These are phyloP conservation scores for Kluyveromyces sp. DNA, from an alignment of 1,139 yeast species.

Conservation along the genomic window DNA sequence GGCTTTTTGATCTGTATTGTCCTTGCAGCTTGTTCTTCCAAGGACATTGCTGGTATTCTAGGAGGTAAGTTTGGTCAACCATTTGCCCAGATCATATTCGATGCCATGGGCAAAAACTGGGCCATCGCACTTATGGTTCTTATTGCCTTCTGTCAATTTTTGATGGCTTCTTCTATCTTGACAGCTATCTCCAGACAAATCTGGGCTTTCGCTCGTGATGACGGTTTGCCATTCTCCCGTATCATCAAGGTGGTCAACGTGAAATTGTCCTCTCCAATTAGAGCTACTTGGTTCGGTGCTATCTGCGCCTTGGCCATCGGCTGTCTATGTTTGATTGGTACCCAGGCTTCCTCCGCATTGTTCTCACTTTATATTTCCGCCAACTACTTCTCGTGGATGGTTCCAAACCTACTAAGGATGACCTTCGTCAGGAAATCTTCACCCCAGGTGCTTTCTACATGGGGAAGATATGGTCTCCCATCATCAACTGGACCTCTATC, in stretches of 20 bases:
- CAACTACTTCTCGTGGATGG: constrained; percentile 52
- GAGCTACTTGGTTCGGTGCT: constrained; percentile 53
- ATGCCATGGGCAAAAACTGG: constrained; percentile 64
- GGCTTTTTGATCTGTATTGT: constrained; percentile 55
- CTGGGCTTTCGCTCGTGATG: constrained; percentile 48
- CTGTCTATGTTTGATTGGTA: constrained; percentile 48
- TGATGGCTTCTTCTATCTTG: constrained; percentile 56
- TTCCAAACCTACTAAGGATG: constrained; percentile 46
- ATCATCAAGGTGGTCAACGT: constrained; percentile 47
- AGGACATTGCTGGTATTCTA: constrained; percentile 41
- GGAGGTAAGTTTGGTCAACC: constrained; percentile 44
- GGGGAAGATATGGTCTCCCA: constrained; percentile 42
- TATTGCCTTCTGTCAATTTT: constrained; percentile 52
- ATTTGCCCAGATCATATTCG: constrained; percentile 58
- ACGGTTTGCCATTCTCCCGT: constrained; percentile 41
- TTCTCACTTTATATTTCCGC: constrained; percentile 56
- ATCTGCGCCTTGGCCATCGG: constrained; percentile 44
- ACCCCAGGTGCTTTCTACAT: constrained; percentile 59
- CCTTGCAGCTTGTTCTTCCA: constrained; percentile 47
- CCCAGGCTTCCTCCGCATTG: constrained; percentile 54
- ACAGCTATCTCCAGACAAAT: constrained; percentile 46
- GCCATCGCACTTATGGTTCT: constrained; percentile 57
- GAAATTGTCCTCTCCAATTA: constrained; percentile 46
- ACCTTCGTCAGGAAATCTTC: constrained; percentile 41
- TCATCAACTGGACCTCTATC: constrained; percentile 35